Conservation (phyloP, 75 land plant species). For the Selaginella moellendorffii region DNA sequence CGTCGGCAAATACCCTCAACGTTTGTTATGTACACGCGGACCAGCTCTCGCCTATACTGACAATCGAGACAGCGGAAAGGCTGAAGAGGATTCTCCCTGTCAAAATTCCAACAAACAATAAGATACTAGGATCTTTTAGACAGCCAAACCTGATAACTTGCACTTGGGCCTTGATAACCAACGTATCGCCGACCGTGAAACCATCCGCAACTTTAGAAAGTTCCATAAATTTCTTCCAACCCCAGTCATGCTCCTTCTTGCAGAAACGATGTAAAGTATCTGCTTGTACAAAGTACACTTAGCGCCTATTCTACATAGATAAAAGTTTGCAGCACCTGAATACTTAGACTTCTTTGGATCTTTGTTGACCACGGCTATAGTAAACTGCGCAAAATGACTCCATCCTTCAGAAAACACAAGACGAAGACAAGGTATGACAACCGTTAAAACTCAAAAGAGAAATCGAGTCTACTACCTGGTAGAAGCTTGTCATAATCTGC, state of each 20-base stretch:
- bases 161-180: constrained; percentile 98
- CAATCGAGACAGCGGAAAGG: constrained; percentile 94
- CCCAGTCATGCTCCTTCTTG: constrained; percentile 99
- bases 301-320: no score
- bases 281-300: constrained; percentile 17
- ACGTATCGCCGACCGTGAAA: constrained; percentile 71
- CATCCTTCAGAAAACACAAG: constrained; percentile 43
- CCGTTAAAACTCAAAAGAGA: not conserved
- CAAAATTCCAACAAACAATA: not conserved
- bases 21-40: constrained; percentile 89
- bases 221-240: constrained; percentile 99
- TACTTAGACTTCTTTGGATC: constrained; percentile 99
- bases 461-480: no score
- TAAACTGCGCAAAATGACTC: constrained; percentile 99
- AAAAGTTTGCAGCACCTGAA: constrained; percentile 48
- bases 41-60: constrained; percentile 91
- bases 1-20: constrained; percentile 87
- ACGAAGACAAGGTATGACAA: not conserved
- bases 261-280: constrained; percentile 98
- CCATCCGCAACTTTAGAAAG: constrained; percentile 93
- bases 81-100: constrained; percentile 84
- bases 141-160: constrained; percentile 87
- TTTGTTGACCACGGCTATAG: constrained; percentile 98
- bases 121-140: not conserved
- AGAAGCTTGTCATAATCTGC: constrained; percentile 98